Conservation (phyloP, 1,284 basidiomycete species). For the Ceratobasidium sp. region DNA sequence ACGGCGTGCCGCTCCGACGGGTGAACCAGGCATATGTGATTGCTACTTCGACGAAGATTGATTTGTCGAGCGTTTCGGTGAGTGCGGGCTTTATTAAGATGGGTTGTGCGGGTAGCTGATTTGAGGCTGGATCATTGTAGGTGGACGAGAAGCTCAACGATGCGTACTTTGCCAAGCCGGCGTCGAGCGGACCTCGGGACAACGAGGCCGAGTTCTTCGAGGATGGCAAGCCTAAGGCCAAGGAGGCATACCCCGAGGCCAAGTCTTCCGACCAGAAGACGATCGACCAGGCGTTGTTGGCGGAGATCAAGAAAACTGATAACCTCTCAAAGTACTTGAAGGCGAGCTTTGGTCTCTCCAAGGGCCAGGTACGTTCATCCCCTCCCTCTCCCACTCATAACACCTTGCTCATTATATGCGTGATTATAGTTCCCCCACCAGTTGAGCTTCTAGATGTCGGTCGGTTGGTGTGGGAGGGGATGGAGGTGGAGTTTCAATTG, state of each 20-base stretch:
- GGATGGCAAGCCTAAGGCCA: conserved; percentile 92
- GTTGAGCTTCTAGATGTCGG: conserved; percentile 77
- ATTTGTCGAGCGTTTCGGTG: conserved; percentile 84
- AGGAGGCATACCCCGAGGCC: conserved; percentile 90
- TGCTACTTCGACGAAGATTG: conserved; percentile 96
- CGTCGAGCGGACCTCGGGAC: conserved; percentile 75
- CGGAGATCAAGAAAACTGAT: conserved; percentile 93
- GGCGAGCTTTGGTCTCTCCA: conserved; percentile 94
- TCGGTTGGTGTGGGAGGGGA: conserved; percentile 20
- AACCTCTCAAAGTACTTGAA: conserved; percentile 95
- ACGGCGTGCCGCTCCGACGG: conserved; percentile 97
- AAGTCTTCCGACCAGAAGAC: conserved; percentile 95
- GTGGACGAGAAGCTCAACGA: conserved; percentile 94
- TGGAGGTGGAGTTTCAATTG: conserved; percentile 19
- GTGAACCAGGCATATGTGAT: conserved; percentile 99
- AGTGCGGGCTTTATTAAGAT: conserved; percentile 53
- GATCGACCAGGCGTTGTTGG: conserved; percentile 87
- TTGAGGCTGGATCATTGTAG: conserved; percentile 61
- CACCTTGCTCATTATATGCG: background rate
- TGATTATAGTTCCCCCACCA: conserved; percentile 83
- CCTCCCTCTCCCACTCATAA: background rate
- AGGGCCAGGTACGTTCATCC: conserved; percentile 69
- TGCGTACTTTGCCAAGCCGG: conserved; percentile 92
- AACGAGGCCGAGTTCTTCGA: conserved; percentile 98
- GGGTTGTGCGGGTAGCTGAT: conserved; percentile 15